These are phyloP conservation scores for Cercophora scortea DNA, from an alignment of 495 filamentous ascomycete species.

Conservation along the genomic window DNA sequence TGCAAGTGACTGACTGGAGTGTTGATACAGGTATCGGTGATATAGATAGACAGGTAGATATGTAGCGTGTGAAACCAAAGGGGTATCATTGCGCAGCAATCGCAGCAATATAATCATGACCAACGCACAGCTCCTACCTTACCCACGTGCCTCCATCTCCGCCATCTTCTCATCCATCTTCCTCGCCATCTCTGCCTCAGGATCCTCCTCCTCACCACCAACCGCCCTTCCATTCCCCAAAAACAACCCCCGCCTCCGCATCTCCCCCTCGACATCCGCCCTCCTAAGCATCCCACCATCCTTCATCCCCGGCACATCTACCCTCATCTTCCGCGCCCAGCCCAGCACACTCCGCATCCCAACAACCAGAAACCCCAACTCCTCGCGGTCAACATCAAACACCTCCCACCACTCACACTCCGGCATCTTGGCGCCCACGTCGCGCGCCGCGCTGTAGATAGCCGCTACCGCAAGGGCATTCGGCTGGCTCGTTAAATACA, in stretches of 20 bases:
- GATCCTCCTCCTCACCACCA: conserved; percentile 36
- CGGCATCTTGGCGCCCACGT: conserved; percentile 68
- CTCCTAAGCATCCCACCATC: conserved; percentile 32
- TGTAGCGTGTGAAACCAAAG: too few species aligned
- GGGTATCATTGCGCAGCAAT: too few species aligned
- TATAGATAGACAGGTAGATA: too few species aligned
- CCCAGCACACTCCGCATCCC: conserved; percentile 73
- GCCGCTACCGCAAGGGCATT: conserved; percentile 77
- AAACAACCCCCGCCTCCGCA: conserved; percentile 34
- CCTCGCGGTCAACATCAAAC: conserved; percentile 95
- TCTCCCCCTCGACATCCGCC: conserved; percentile 31
- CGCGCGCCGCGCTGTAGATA: conserved; percentile 81
- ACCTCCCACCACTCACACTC: conserved; percentile 92
- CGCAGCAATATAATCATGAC: too few species aligned
- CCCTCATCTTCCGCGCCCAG: conserved; percentile 46
- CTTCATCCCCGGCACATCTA: conserved; percentile 16
- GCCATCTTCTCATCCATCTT: conserved; percentile 48
- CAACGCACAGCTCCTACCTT: too few species aligned
- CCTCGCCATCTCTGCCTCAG: conserved; percentile 55
- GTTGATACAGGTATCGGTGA: too few species aligned
- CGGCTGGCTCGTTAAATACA: conserved; percentile 91
- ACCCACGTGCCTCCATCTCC: conserved; percentile 30
- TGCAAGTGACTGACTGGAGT: too few species aligned
- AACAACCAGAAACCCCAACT: conserved; percentile 87
- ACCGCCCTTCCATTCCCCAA: conserved; percentile 15